Evolutionary conservation across 2,329 filamentous ascomycete species (phyloP).

Genomic region (Phoma sp.): DNA sequence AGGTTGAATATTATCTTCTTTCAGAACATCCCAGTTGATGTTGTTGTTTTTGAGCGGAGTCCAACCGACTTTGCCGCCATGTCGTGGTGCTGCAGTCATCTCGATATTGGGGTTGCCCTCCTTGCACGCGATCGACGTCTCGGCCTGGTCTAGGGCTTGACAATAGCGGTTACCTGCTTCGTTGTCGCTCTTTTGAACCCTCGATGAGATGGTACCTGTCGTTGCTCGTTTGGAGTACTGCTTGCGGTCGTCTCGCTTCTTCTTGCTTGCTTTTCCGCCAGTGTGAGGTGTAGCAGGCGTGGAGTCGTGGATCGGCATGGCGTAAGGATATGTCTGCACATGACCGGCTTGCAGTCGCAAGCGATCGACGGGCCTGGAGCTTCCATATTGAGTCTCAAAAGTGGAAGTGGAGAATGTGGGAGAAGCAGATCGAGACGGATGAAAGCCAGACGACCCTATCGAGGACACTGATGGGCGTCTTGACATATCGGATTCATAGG

Average conservation of each 20-base stretch:
- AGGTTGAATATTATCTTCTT: conserved; percentile 16
- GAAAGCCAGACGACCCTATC: conserved; percentile 13
- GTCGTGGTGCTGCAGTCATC: conserved; percentile 12
- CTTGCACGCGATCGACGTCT: conserved; percentile 3
- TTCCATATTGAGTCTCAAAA: conserved; percentile 10
- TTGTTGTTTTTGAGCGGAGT: conserved; percentile 31
- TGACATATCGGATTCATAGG: conserved; percentile 16
- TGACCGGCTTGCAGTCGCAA: conserved; percentile 10
- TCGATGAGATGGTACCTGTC: conserved; percentile 1
- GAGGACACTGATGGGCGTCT: conserved; percentile 17
- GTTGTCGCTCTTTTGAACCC: conserved; percentile 17
- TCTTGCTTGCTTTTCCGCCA: conserved; percentile 17
- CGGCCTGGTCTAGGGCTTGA: conserved; percentile 10
- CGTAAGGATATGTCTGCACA: conserved; percentile 11
- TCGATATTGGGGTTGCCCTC: conserved; percentile 20
- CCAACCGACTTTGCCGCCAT: conserved; percentile 21
- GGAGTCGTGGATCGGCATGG: not conserved
- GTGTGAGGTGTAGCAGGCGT: conserved; percentile 1
- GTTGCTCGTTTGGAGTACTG: conserved; percentile 8
- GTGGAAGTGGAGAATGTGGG: conserved; percentile 9
- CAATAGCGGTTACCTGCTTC: conserved; percentile 18
- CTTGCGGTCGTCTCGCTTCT: conserved; percentile 20
- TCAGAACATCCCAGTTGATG: conserved; percentile 22
- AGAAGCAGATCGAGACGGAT: conserved; percentile 17
- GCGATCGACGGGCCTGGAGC: conserved; percentile 1